These are phyloP conservation scores for Urostyla sp. DNA, from an alignment of 73 alveolate species.

Conservation along the genomic window DNA sequence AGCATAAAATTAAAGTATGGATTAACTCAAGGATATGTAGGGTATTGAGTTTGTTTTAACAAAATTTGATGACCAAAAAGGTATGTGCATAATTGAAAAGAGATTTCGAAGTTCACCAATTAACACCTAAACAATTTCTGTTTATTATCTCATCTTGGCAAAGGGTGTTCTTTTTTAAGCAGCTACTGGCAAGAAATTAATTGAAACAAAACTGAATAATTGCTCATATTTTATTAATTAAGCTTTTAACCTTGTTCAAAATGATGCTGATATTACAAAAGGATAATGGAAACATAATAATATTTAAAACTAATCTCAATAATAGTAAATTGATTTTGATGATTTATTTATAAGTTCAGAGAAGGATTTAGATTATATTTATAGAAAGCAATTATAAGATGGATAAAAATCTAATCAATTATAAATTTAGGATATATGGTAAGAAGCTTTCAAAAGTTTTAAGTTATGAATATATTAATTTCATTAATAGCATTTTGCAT, in stretches of 20 bases:
- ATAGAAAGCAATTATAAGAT: too few species aligned
- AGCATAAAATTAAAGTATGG: neutral
- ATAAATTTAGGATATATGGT: too few species aligned
- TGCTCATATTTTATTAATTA: neutral
- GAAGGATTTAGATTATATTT: too few species aligned
- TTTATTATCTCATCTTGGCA: neutral
- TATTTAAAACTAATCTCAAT: too few species aligned
- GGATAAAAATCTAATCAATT: too few species aligned
- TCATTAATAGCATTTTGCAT: too few species aligned
- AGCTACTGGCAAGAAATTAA: conserved; percentile 6
- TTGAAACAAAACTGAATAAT: conserved; percentile 14
- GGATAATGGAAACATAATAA: too few species aligned
- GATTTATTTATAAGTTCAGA: too few species aligned
- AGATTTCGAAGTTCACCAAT: conserved; percentile 15
- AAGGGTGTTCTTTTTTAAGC: conserved; percentile 12
- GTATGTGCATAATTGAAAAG: conserved; percentile 23
- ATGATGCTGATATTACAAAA: too few species aligned
- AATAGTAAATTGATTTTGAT: too few species aligned
- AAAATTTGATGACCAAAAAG: neutral
- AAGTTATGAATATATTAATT: too few species aligned
- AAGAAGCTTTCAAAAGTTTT: too few species aligned
- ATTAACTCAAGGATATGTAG: neutral
- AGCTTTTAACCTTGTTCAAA: conserved; percentile 20
- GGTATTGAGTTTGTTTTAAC: conserved; percentile 25
- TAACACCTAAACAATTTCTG: conserved; percentile 7